Evolutionary conservation across 2,329 filamentous ascomycete species (phyloP).

Genomic region (Thielaviopsis ethacetica): DNA sequence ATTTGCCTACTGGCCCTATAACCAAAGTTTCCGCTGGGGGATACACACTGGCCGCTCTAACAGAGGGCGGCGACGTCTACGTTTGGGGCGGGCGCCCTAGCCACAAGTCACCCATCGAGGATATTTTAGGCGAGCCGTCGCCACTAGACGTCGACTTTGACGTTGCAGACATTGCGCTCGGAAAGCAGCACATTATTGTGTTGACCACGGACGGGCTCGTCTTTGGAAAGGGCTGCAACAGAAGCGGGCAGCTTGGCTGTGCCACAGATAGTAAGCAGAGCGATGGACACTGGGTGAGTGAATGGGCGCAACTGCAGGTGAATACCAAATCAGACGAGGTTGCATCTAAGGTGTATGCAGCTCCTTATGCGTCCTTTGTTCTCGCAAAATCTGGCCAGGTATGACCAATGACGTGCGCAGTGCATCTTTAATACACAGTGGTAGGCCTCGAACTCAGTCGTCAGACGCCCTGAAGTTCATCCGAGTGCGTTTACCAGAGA

Average conservation of each 20-base stretch:
- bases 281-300: constrained; percentile 13
- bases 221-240: constrained; percentile 39
- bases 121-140: constrained; percentile 19
- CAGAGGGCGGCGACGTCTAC: constrained; percentile 40
- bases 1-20: constrained; percentile 34
- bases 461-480: not conserved
- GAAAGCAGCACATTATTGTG: constrained; percentile 41
- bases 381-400: constrained; percentile 14
- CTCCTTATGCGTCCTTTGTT: constrained; percentile 33
- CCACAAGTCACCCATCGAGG: constrained; percentile 6
- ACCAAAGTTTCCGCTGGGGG: constrained; percentile 38
- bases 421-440: not conserved
- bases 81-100: constrained; percentile 34
- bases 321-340: constrained; percentile 15
- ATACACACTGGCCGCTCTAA: constrained; percentile 41
- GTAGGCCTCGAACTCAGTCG: not conserved
- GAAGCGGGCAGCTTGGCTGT: constrained; percentile 43
- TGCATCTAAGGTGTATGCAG: constrained; percentile 29
- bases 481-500: not conserved
- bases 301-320: constrained; percentile 24
- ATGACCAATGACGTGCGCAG: not conserved
- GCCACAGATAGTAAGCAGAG: constrained; percentile 8
- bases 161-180: constrained; percentile 39
- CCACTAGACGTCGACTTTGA: constrained; percentile 32
- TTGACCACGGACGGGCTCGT: constrained; percentile 32